Base-by-base conservation (phyloP, 2,329 filamentous ascomycete genomes). In the Colletotrichum scovillei region DNA sequence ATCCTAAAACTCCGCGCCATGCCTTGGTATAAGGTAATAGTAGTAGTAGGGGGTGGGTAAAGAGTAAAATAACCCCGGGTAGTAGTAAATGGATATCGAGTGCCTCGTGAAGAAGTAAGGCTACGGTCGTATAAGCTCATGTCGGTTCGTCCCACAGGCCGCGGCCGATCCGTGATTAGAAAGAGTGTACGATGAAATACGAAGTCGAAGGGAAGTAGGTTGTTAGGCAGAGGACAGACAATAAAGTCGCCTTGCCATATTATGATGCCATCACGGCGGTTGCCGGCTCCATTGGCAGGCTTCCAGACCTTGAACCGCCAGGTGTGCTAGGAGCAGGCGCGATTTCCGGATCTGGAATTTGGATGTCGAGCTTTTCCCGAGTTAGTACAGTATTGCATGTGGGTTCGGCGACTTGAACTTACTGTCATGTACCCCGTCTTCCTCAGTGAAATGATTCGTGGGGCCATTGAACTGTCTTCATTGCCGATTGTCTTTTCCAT, bases 381-480 rank as follows among this genome's bases (percentile, higher is more conserved):
- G 26, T 84, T 72, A 83, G 79, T 63, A 72, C 30, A 32, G 35
- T 38, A 11, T 14, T 62, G n/a, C 60, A 6, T 24, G 14, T 26
- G 42, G 49, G 63, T n/a, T 22, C 14, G n/a, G 22, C 6, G 14
- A 59, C n/a, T 7, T 22, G n/a, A 56, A 82, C 91, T 84, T 83
- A 94, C 92, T 76, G 89, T 95, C 91, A 98, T 92, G 82, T 98
- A 98, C 1, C 94, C 96, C 52, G 95, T 97, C 78, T 92, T 89
- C 78, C 95, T 89, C 76, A 98, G 83, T 52, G 93, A 89, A 76
- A 98, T 91, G 66, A 98, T 91, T 81, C 89, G 93, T 26, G 96
- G 94, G 30, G 88, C 84, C 58, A 86, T 82, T 28, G 82, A 82
- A 35, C 84, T 83, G 35, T 89, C 89, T 24, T 90, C 89, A 4